Base-by-base conservation (phyloP, 176 grass and related monocot species). In the Aegilops speltoides region DNA sequence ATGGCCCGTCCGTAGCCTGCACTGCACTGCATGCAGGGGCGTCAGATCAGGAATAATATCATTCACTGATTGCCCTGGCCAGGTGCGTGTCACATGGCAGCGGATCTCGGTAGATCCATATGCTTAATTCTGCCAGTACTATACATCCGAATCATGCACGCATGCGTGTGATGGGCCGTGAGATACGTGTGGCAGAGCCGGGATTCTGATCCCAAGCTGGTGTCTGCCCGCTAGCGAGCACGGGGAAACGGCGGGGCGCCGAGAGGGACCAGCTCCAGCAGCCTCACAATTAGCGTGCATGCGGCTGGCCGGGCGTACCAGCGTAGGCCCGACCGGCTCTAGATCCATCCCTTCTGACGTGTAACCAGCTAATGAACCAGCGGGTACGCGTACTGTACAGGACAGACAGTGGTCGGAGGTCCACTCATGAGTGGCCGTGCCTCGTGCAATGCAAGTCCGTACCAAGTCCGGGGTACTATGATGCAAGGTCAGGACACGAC, bases 141-240 rank as follows among this genome's bases (percentile, higher is more conserved):
- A 8, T 34, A 4, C 33, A 28, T 75, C 45, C 40, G 80, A 48
- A 62, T 71, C 31, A 71, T 77, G 24, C 73, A 52, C 1, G 29
- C 22, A 4, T 3, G 62, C 7, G 59, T 13, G 11, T 0, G 29
- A 56, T 17, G 72, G 68, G 73, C n/a, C 12, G 37, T 20, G 7
- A 76, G 76, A 62, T 62, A 15, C 64, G 56, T 79, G 81, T 31
- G 82, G 88, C 79, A 28, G 61, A 33, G 68, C 79, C 72, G 24
- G 72, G 40, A 90, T 48, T 6, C 34, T 37, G 4, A 72, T 73
- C 37, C 17, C 88, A 41, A 40, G 31, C 88, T 26, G 82, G 75
- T 68, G 68, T 67, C 77, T 31, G 68, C 78, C 16, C 83, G 64
- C 71, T 64, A 79, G 79, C 88, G 65, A 68, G 82, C 77, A 87